These are phyloP conservation scores for Puccinia sorghi DNA, from an alignment of 1,284 basidiomycete species.

Conservation along the genomic window DNA sequence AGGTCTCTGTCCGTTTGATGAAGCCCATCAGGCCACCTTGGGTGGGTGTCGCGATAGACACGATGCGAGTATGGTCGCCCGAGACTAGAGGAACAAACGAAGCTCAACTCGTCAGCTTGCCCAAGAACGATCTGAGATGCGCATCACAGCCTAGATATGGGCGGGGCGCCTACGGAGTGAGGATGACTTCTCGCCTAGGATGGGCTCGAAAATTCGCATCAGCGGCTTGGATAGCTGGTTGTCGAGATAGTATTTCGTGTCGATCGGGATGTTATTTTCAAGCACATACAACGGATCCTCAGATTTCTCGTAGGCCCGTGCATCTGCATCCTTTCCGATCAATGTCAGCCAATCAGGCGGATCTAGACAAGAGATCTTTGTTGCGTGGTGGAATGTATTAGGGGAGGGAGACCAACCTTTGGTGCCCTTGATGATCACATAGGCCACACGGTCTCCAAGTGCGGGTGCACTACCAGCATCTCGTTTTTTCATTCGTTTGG, in stretches of 20 bases:
- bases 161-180: constrained; percentile 68
- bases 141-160: not conserved
- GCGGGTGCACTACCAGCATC: constrained; percentile 86
- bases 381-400: not conserved
- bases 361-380: constrained; percentile 70
- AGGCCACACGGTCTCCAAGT: constrained; percentile 91
- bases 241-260: constrained; percentile 94
- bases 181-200: constrained; percentile 82
- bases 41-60: constrained; percentile 81
- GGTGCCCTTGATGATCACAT: constrained; percentile 92
- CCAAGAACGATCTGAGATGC: not conserved
- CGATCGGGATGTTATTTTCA: constrained; percentile 93
- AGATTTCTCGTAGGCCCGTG: constrained; percentile 96
- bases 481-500: constrained; percentile 87
- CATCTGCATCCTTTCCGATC: constrained; percentile 63
- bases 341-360: not conserved
- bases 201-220: constrained; percentile 95
- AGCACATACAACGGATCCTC: constrained; percentile 94
- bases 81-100: constrained; percentile 66
- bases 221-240: constrained; percentile 94
- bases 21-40: constrained; percentile 96
- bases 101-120: not conserved
- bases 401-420: constrained; percentile 67
- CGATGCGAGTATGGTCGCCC: constrained; percentile 87
- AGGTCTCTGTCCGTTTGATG: constrained; percentile 87